Evolutionary conservation across 2,329 filamentous ascomycete genomes (phyloP), one percentile per base, ranked within the genome.

Genomic region (Alternaria triticina): DNA sequence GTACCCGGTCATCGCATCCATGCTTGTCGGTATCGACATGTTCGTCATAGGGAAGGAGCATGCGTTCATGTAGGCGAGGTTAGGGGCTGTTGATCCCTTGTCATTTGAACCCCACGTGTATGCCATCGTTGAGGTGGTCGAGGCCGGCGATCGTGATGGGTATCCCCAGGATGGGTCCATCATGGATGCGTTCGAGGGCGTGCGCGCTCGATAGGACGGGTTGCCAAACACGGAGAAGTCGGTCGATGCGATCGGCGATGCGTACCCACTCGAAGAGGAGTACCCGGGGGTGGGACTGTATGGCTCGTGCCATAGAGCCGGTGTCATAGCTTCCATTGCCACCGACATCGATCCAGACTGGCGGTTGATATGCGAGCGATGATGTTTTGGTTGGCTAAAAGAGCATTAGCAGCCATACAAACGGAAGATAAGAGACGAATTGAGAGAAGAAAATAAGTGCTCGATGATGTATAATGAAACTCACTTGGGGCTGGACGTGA

Each of bases 141-240:
- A 80, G 0, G 74, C 74, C 7, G 79, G 79, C 5, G 79, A 80
- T 13, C 70, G 70, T 1, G 77, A 77, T 20, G 71, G 72, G 36
- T 71, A 75, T 4, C 63, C 57, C 76, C 77, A 80, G 2, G 59
- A 57, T 6, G 68, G 71, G 40, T 78, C 77, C 45, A 75, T 70
- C 47, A 74, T 74, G 1, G 79, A 81, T 7, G 77, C 78, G 45
- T 79, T 77, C 5, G 79, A 81, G 6, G 76, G 72, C 13, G 77
- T 77, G 60, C 78, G 77, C 43, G 78, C 77, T 57, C 77, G 77
- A 20, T 77, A 79, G 6, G 74, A 70, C 12, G 69, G 68, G 22
- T 70, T 72, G n/a, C 73, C 69, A 44, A 75, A 78, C 45, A 75
- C 70, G 6, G 60, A 45, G 50, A 75, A 78, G 50, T 77, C 76